Base-by-base conservation (phyloP, 768 basidiomycete species). In the Mycena belliarum region DNA sequence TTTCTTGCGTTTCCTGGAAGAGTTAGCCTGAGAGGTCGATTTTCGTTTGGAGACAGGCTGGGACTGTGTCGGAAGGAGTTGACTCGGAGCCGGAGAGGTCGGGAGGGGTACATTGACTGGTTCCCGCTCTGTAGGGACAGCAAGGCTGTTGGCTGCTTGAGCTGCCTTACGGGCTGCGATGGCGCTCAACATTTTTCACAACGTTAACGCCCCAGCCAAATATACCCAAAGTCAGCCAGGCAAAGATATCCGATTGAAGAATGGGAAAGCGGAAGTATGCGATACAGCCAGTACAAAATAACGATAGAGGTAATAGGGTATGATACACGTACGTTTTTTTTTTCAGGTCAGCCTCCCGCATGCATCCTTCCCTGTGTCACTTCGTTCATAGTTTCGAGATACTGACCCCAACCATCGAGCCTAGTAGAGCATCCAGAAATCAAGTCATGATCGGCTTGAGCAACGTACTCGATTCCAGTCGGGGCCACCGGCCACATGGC, bases 121-220 rank as follows among this genome's bases (percentile, higher is more conserved):
- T 32, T 57, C 42, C 9, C 25, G 35, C 20, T 44, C 61, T 12
- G 24, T 62, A 68, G 51, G 49, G 43, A 35, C 53, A 57, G 18
- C 5, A 33, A 14, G 25, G 2, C 44, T 57, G 66, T 25, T 56
- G 28, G 72, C 72, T 16, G 75, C 72, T 60, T 74, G 73, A 37
- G 84, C 78, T 6, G 85, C 86, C 65, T 85, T 89, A 32, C 89
- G 80, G 3, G 87, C 88, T 26, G 88, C 88, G 46, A 91, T 74
- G 3, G 89, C 88, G 65, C 87, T 89, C 49, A 90, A 74, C 88
- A 89, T 89, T 35, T 45, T 51, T 23, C 8, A 26, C 10, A 9
- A 25, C 24, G 8, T 8, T 33, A 20, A 6, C 29, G n/a, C 15
- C 20, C 9, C 25, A 45, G 25, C 44, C 25, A 45, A 44, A 24